Base-by-base conservation (phyloP, 306 rosid species). In the Quercus berberidifolia region DNA sequence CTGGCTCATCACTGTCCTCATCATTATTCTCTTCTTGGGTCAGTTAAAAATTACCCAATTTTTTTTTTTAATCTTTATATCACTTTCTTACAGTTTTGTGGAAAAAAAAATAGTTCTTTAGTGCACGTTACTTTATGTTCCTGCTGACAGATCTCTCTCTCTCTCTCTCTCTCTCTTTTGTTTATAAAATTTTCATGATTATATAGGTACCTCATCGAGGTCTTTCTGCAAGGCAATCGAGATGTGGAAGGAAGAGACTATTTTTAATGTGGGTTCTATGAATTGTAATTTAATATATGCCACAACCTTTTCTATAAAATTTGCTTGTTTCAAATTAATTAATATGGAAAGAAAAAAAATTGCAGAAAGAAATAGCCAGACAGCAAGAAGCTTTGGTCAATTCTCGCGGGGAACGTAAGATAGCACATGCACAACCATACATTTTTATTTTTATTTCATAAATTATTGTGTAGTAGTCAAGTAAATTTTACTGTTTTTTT, bases 1-100 rank as follows among this genome's bases (percentile, higher is more conserved):
- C 70, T 94, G 97, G 98, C 97, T 92, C 55, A 94, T 94, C 83
- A 94, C 97, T 54, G 84, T 91, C 21, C 98, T 92, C 76, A 90
- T 92, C 85, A 92, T 91, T 75, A 88, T 92, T 80, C 97, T 94
- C 82, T 94, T 91, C 83, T 8, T 90, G 43, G 94, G 97, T 92
- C 3, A 63, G 78, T 74, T 43, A 26, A 72, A 30, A 8, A 0
- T 49, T 5, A 56, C 5, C 62, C 17, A 28, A 6, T 1, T 41
- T 15, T n/a, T 38, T 80, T 56, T 35, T 26, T 26, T 26, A 26
- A 2, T 25, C 17, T 49, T 49, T 11, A 10, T 49, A 2, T 3
- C 15, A 49, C 4, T 49, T 10, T 12, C 54, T 49, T 12, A 30
- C 46, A 15, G 18, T 49, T 13, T n/a, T 30, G 70, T 17, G 3